Conservation (phyloP, 2,329 filamentous ascomycete genomes). For the Chaetomium sp. region DNA sequence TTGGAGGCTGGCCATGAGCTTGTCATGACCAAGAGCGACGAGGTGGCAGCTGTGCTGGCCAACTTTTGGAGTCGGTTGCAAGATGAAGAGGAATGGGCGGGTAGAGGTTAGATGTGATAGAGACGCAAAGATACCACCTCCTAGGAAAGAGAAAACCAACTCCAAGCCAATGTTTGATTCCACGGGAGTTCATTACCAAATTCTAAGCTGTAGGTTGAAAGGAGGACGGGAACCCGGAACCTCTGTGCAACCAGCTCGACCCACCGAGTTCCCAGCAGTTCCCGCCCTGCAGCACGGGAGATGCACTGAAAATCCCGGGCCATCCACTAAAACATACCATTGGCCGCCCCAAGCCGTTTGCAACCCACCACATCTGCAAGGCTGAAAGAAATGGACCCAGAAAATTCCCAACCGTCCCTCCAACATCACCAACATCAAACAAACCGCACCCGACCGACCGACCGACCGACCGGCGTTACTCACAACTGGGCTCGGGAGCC, state of each 20-base stretch:
- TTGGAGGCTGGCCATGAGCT: constrained; percentile 71
- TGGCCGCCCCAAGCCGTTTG: constrained; percentile 13
- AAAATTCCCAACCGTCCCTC: constrained; percentile 16
- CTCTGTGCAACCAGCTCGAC: background rate
- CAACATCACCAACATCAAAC: background rate
- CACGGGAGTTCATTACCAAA: background rate
- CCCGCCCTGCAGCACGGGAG: background rate
- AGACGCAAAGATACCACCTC: constrained; percentile 21
- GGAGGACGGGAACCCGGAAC: background rate
- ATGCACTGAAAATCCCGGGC: constrained; percentile 11
- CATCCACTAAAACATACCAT: constrained; percentile 11
- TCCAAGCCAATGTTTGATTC: background rate
- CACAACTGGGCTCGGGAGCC: background rate
- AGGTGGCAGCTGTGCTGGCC: constrained; percentile 53
- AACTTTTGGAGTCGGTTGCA: constrained; percentile 39
- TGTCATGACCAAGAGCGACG: constrained; percentile 61
- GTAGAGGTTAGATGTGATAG: background rate
- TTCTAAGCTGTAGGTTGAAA: background rate
- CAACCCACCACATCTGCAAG: constrained; percentile 25
- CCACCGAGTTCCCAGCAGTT: constrained; percentile 1
- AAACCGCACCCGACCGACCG: background rate
- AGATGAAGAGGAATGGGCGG: background rate
- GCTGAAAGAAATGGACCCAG: constrained; percentile 22
- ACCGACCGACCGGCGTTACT: background rate
- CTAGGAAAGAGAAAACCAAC: background rate